Conservation (phyloP, 176 grass and related monocot species). For the Rhipidocladum racemiflorum region DNA sequence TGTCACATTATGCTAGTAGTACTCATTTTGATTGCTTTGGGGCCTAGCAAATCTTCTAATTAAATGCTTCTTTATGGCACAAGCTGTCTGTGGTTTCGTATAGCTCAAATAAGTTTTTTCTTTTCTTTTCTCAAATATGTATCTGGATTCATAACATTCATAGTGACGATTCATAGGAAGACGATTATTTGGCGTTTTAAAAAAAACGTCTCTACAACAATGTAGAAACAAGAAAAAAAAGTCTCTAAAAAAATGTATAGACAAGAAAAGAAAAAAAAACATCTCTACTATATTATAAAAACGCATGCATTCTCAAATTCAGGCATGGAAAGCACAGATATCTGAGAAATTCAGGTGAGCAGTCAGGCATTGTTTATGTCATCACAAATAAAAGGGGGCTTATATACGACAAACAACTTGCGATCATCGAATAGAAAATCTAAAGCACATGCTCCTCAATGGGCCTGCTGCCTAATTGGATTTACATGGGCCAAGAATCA, state of each 20-base stretch:
- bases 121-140: not conserved
- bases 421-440: not conserved
- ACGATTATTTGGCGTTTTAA: no score
- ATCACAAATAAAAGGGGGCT: not conserved
- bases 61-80: constrained; percentile 9
- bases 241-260: no score
- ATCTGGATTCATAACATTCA: no score
- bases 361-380: not conserved
- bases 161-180: no score
- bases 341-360: not conserved
- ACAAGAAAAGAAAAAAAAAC: no score
- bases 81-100: not conserved
- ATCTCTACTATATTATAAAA: not conserved
- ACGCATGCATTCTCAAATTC: not conserved
- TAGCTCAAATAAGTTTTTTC: not conserved
- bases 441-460: not conserved
- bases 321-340: not conserved
- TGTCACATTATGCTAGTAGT: not conserved
- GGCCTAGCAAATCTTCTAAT: not conserved
- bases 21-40: not conserved
- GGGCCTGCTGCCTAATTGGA: not conserved
- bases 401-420: not conserved
- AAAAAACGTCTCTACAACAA: no score
- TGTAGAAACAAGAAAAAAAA: no score
- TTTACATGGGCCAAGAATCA: not conserved